phyloP scores from a whole-genome alignment of 139 green algal genomes.

The Chlamydomonas incerta region DNA sequence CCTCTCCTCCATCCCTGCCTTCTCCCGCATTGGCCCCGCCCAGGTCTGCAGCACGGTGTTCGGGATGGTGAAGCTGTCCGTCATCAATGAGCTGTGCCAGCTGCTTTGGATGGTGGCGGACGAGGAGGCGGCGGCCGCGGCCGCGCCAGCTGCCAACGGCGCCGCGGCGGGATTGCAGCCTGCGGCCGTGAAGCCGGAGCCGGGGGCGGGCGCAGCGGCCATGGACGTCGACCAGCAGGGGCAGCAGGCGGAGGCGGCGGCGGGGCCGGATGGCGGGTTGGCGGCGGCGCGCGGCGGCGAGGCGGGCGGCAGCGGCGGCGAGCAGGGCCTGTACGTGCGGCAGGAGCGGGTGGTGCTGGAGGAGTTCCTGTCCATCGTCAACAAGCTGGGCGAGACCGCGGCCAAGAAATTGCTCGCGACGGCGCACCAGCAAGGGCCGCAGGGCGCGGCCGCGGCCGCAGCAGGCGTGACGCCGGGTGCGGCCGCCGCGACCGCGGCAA shows the following conservation, averaged over 20 bases:
- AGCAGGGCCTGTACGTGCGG: conserved; percentile 7
- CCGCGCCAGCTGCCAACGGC: neutral
- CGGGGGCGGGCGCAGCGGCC: neutral
- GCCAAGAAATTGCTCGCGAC: conserved; percentile 25
- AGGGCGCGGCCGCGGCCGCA: too few relatives aligned
- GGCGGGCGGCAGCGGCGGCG: neutral
- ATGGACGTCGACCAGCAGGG: neutral
- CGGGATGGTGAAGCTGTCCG: too few relatives aligned
- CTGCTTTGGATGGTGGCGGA: conserved; percentile 48
- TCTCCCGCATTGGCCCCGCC: too few relatives aligned
- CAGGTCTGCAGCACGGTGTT: too few relatives aligned
- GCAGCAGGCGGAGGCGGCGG: neutral
- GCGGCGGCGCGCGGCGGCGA: neutral
- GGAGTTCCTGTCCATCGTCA: conserved; percentile 58
- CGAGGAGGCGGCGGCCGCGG: conserved; percentile 32
- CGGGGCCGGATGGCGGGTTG: neutral
- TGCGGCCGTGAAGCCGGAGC: neutral
- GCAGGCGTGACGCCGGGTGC: too few relatives aligned
- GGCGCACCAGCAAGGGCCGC: neutral
- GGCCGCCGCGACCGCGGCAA: too few relatives aligned
- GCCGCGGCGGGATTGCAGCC: too few relatives aligned
- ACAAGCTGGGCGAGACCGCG: conserved; percentile 42
- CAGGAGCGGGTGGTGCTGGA: conserved; percentile 55
- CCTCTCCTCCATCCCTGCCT: too few relatives aligned
- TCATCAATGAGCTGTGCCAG: neutral